Percentiles rank a stretch among this genome's conserved stretches.
phyloP scores from a whole-genome alignment of 2,329 filamentous ascomycete species.

The Claviceps monticola region DNA sequence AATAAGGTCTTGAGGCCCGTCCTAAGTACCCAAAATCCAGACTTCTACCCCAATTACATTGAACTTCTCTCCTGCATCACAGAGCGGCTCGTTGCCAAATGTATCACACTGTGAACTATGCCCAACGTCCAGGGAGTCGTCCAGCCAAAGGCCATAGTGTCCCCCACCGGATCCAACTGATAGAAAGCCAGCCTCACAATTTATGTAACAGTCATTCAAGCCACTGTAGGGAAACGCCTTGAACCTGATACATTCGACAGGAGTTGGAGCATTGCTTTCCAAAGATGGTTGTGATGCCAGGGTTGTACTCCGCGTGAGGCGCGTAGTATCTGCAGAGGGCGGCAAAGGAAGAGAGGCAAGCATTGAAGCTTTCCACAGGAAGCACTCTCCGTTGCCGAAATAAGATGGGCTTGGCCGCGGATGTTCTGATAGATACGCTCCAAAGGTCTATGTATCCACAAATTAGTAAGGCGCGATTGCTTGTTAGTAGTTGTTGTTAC shows the following conservation, averaged over 20 bases:
- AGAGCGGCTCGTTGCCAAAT: slow-evolving; percentile 88
- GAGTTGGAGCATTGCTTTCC: slow-evolving; percentile 12
- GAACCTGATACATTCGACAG: slow-evolving; percentile 70
- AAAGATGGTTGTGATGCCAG: slow-evolving; percentile 13
- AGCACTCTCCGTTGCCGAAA: slow-evolving; percentile 94
- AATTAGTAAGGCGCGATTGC: background rate
- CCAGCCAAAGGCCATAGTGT: slow-evolving; percentile 86
- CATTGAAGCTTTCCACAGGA: slow-evolving; percentile 48
- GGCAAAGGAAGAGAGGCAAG: slow-evolving; percentile 39
- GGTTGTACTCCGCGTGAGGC: slow-evolving; percentile 29
- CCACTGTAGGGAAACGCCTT: slow-evolving; percentile 95
- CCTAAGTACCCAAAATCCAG: slow-evolving; percentile 64
- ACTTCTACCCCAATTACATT: slow-evolving; percentile 81
- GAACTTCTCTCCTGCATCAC: slow-evolving; percentile 86
- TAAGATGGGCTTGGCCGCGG: slow-evolving; percentile 73
- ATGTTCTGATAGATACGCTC: slow-evolving; percentile 83
- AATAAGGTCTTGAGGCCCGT: background rate
- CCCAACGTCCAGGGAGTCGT: slow-evolving; percentile 71
- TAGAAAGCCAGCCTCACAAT: slow-evolving; percentile 74
- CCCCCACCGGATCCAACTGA: slow-evolving; percentile 82
- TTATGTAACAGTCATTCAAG: slow-evolving; percentile 91
- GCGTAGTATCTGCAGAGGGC: slow-evolving; percentile 36
- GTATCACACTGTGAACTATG: slow-evolving; percentile 76
- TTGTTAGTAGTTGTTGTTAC: background rate
- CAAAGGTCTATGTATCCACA: slow-evolving; percentile 49